Base-by-base conservation (phyloP, 139 green algal genomes). In the Closterium sp. region DNA sequence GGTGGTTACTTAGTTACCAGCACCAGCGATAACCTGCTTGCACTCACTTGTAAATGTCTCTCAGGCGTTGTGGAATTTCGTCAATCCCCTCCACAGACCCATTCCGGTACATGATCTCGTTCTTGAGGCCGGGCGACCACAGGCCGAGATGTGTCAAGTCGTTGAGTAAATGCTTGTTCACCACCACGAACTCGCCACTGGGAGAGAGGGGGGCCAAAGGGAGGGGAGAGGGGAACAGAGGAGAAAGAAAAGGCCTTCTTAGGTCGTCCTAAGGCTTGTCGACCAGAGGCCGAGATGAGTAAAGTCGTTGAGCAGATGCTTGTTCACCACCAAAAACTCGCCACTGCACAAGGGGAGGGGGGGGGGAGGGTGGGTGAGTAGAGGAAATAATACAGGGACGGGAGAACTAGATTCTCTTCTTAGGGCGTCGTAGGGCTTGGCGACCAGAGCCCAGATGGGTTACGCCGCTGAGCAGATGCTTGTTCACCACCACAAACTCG, bases 101-200 rank as follows among this genome's bases (percentile, higher is more conserved):
- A 90, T 97, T 98, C 93, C 94, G 91, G 11, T 97, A 95, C 70
- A 99, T 97, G 70, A 99, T 21, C 29, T 89, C 86, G 31, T 89
- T 89, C 96, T 99, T 99, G 34, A 99, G 93, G 87, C 97, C 92
- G 10, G 95, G 88, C 73, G 96, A 97, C 98, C 98, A 99, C 17
- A 70, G 45, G 45, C 45, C 97, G 87, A 99, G 92, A 32, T 95
- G 89, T n/a, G 97, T 98, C 19, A 99, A 96, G 95, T 99, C 98
- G 86, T 95, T 93, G 89, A 99, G 96, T 93, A 99, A 96, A 96
- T 99, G 98, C 96, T 99, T 97, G 96, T 99, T 99, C 29, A 99
- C 97, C 1, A 99, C 96, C 4, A 97, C 97, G 95, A 97, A 98
- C 94, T 98, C 97, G 62, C 98, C 98, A 85, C 86, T 88, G 85